Percentiles rank a stretch among this genome's conserved stretches.
phyloP scores from a whole-genome alignment of 306 rosid genomes.

The Begonia peltatifolia region DNA sequence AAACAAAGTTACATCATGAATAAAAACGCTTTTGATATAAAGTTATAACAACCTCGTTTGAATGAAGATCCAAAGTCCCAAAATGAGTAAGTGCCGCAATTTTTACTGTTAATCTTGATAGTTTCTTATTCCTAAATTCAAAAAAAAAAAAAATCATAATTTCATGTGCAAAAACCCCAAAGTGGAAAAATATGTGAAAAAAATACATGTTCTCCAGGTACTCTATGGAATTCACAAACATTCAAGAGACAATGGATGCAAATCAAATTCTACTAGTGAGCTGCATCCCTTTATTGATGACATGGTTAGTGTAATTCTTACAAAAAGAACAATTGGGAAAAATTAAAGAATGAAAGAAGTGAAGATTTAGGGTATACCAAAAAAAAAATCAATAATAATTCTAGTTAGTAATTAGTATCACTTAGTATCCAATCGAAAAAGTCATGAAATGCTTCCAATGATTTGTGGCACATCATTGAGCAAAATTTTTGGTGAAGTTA shows the following conservation, averaged over 20 bases:
- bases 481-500: conserved; percentile 63
- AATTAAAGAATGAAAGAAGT: conserved; percentile 8
- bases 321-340: conserved; percentile 11
- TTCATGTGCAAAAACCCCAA: conserved; percentile 12
- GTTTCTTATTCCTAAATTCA: conserved; percentile 46
- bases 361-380: conserved; percentile 3
- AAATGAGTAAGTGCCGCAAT: too few relatives aligned
- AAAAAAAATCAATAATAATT: neutral
- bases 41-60: too few relatives aligned
- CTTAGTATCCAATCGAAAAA: conserved; percentile 56
- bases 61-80: too few relatives aligned
- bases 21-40: too few relatives aligned
- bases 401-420: conserved; percentile 6
- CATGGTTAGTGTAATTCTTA: conserved; percentile 70
- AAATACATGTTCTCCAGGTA: neutral
- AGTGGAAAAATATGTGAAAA: conserved; percentile 9
- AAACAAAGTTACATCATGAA: too few relatives aligned
- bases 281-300: conserved; percentile 51
- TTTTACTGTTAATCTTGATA: conserved; percentile 53
- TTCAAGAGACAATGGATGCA: conserved; percentile 20
- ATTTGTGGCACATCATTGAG: conserved; percentile 51
- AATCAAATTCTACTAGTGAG: conserved; percentile 63
- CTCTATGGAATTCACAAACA: conserved; percentile 10
- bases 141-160: neutral
- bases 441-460: conserved; percentile 67